Conservation (phyloP, 2,329 filamentous ascomycete species). For the Aschersonia sp. region DNA sequence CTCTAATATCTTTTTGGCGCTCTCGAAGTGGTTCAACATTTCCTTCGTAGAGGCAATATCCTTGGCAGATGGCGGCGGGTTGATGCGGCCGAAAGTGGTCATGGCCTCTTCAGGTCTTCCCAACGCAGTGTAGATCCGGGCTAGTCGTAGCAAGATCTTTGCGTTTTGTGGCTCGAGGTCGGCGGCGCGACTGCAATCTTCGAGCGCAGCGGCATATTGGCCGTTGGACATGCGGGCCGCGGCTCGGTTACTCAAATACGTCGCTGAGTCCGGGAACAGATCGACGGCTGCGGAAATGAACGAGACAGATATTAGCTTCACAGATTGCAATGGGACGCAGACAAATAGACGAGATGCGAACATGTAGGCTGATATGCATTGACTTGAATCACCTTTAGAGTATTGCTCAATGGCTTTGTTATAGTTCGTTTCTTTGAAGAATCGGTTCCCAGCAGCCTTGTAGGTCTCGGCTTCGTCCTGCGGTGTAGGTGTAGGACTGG, state of each 20-base stretch:
- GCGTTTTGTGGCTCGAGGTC: conserved; percentile 73
- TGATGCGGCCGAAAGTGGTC: conserved; percentile 65
- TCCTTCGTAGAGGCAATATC: conserved; percentile 71
- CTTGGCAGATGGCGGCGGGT: conserved; percentile 67
- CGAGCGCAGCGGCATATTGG: conserved; percentile 64
- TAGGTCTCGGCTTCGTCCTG: conserved; percentile 74
- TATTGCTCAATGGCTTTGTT: conserved; percentile 81
- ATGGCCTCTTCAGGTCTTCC: conserved; percentile 81
- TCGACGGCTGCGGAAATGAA: conserved; percentile 55
- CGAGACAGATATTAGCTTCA: conserved; percentile 1
- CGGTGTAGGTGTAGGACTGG: conserved; percentile 38
- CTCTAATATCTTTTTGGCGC: conserved; percentile 64
- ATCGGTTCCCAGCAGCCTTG: conserved; percentile 90
- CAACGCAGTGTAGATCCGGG: conserved; percentile 77
- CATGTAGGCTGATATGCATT: conserved; percentile 5
- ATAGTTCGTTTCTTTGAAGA: conserved; percentile 92
- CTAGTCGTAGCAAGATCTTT: conserved; percentile 79
- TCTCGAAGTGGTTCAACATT: conserved; percentile 70
- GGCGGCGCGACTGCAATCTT: conserved; percentile 72
- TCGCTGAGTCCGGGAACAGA: conserved; percentile 70
- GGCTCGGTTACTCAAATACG: conserved; percentile 88
- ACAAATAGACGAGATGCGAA: neutral
- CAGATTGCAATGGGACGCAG: neutral
- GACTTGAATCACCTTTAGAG: conserved; percentile 57
- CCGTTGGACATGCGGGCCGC: conserved; percentile 86